Evolutionary conservation across 306 rosid species (phyloP).

Genomic region (Sphenostylis stenocarpa): DNA sequence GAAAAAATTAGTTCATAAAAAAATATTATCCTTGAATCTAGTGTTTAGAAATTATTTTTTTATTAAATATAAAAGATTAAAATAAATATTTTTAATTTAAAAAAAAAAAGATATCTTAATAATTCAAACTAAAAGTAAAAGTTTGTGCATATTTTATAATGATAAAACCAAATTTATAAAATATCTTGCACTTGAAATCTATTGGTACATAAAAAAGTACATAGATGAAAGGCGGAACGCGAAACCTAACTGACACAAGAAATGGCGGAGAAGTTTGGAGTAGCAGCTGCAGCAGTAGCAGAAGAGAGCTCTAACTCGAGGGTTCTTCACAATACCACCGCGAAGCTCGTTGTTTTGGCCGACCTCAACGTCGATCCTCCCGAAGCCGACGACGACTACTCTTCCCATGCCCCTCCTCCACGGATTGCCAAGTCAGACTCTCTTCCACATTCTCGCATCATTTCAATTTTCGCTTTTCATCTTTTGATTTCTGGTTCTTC

Average conservation of each 20-base stretch:
- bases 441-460: not conserved
- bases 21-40: too few species aligned
- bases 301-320: conserved; percentile 31
- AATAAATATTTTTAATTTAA: too few species aligned
- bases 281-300: conserved; percentile 8
- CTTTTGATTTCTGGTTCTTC: not conserved
- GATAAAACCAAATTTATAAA: not conserved
- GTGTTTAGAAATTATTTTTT: too few species aligned
- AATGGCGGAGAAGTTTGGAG: conserved; percentile 48
- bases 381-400: conserved; percentile 57
- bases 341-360: conserved; percentile 65
- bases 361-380: conserved; percentile 89
- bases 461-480: not conserved
- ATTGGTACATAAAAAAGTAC: not conserved
- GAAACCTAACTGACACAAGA: conserved; percentile 19
- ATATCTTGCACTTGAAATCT: not conserved
- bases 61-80: too few species aligned
- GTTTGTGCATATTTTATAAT: too few species aligned
- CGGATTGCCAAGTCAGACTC: conserved; percentile 41
- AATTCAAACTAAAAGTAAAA: too few species aligned
- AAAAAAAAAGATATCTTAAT: too few species aligned
- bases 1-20: too few species aligned
- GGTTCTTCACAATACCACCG: conserved; percentile 36
- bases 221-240: not conserved
- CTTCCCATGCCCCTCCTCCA: conserved; percentile 50